These are phyloP conservation scores for Verbascum thapsus DNA, from an alignment of 257 asterid species.

Conservation along the genomic window DNA sequence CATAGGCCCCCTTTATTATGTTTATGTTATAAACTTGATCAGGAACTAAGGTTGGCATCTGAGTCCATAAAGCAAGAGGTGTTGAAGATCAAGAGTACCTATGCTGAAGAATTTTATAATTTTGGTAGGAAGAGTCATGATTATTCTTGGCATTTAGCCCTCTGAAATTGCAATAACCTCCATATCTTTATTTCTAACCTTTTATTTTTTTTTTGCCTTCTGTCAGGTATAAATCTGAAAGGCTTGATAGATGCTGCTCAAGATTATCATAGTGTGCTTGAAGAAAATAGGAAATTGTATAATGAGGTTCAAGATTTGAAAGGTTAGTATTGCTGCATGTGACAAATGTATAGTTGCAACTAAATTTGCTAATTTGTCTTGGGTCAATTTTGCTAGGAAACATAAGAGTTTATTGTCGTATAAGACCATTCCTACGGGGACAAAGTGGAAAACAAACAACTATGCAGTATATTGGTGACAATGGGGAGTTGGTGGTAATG, in stretches of 20 bases:
- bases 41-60: conserved; percentile 75
- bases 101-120: conserved; percentile 60
- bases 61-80: conserved; percentile 79
- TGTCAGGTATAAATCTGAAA: conserved; percentile 69
- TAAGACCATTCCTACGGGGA: conserved; percentile 84
- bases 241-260: conserved; percentile 85
- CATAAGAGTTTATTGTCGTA: conserved; percentile 88
- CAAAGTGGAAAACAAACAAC: conserved; percentile 72
- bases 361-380: conserved; percentile 26
- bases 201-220: conserved; percentile 23
- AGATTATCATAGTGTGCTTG: conserved; percentile 76
- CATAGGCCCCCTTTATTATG: conserved; percentile 5
- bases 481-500: conserved; percentile 80
- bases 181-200: conserved; percentile 9
- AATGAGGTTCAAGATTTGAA: conserved; percentile 97
- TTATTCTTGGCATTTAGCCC: conserved; percentile 22
- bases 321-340: conserved; percentile 50
- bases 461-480: conserved; percentile 84
- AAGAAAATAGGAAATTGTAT: conserved; percentile 85
- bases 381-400: conserved; percentile 56
- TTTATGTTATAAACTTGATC: conserved; percentile 30
- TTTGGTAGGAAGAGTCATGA: conserved; percentile 54
- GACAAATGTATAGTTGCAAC: conserved; percentile 26
- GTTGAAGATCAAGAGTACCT: conserved; percentile 53
- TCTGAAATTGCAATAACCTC: conserved; percentile 19